Evolutionary conservation across 2,329 filamentous ascomycete species (phyloP), one percentile per base, ranked within the genome.

Genomic region (Colletotrichum theobromicola): DNA sequence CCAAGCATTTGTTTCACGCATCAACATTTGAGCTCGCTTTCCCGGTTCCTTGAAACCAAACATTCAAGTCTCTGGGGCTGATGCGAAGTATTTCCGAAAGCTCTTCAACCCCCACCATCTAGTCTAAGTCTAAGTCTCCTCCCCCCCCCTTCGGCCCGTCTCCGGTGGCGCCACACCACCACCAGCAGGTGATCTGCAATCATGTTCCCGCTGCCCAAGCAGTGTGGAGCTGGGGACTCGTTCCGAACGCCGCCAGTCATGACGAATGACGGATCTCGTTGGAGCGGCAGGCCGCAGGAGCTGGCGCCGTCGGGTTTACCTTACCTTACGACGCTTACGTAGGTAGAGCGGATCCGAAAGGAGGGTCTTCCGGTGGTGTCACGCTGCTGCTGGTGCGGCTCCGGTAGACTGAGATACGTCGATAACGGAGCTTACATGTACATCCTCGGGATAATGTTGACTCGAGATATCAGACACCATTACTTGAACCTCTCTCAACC

Each of bases 51-150:
- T 50, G 42, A 21, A 21, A 50, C 42, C 2, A 50, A 50, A 50
- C 42, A 50, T 21, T 5, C 21, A 35, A 4, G 21, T n/a, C 21
- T 15, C n/a, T 10, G 1, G 16, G 28, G 35, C 4, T 35, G 57
- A 13, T 67, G 72, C 67, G 68, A 74, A 66, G 67, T 57, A 67
- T 35, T 42, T 61, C 72, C 72, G 72, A 67, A 42, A 55, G 34
- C 53, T n/a, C 35, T 18, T 15, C 24, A n/a, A 35, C 24, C 24
- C 6, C 10, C n/a, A n/a, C 13, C 42, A 15, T 28, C 26, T 21
- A n/a, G 21, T 30, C 42, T 13, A 50, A 60, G 35, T 13, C 26
- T 28, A 50, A 60, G 35, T 13, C 26, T 28, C 16, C 16, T 30
- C 24, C 16, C 2, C 55, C 24, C 24, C 42, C 24, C 24, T n/a